These are phyloP conservation scores for Rhodotorula taiwanensis DNA, from an alignment of 768 basidiomycete species.

Conservation along the genomic window DNA sequence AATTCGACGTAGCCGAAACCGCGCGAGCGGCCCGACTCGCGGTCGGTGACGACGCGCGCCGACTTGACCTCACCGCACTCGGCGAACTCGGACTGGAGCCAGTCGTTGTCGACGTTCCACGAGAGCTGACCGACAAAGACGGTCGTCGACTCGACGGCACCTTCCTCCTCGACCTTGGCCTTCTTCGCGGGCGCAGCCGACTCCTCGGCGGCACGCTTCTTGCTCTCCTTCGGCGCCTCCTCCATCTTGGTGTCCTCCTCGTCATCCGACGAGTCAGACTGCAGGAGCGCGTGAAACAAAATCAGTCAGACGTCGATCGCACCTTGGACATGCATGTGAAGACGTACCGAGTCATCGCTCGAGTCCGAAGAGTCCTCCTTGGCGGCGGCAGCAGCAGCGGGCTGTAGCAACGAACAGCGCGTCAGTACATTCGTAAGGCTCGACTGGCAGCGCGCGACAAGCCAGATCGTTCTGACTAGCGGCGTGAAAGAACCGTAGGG, in stretches of 20 bases:
- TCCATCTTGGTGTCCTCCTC: slow-evolving; percentile 18
- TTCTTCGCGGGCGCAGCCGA: slow-evolving; percentile 64
- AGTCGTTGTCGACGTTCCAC: slow-evolving; percentile 95
- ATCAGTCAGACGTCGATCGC: too few species aligned
- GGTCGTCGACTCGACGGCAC: slow-evolving; percentile 50
- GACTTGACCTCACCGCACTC: slow-evolving; percentile 78
- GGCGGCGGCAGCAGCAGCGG: slow-evolving; percentile 25
- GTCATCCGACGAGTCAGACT: slow-evolving; percentile 26
- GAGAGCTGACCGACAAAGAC: slow-evolving; percentile 89
- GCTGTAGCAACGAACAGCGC: background rate
- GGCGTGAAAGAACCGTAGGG: too few species aligned
- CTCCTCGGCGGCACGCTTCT: slow-evolving; percentile 37
- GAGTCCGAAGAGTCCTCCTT: slow-evolving; percentile 35
- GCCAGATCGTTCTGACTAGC: too few species aligned
- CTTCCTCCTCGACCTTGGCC: slow-evolving; percentile 60
- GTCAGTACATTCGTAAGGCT: background rate
- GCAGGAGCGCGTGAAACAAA: too few species aligned
- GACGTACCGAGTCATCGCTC: slow-evolving; percentile 9
- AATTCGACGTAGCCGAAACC: slow-evolving; percentile 48
- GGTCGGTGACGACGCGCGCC: slow-evolving; percentile 68
- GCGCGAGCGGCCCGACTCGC: slow-evolving; percentile 47
- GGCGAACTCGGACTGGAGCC: slow-evolving; percentile 83
- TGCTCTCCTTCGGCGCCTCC: slow-evolving; percentile 20
- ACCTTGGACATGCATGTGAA: too few species aligned
- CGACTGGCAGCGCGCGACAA: too few species aligned